Conservation (phyloP, 2,329 filamentous ascomycete genomes). For the Sphaerulina populicola region DNA sequence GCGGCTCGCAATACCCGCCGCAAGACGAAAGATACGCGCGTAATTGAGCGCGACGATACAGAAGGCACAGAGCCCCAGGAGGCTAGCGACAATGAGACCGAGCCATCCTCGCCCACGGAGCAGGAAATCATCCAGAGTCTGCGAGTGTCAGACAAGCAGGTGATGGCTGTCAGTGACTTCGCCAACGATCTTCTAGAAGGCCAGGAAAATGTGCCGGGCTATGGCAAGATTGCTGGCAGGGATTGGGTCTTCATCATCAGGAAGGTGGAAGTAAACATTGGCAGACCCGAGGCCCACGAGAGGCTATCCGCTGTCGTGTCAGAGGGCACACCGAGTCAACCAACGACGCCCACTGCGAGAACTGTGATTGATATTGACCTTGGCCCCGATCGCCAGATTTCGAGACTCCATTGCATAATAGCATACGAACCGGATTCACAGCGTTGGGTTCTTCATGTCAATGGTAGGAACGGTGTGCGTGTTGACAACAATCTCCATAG, state of each 20-base stretch:
- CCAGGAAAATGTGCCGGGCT: slow-evolving; percentile 49
- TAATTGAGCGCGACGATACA: slow-evolving; percentile 30
- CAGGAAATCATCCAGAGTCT: slow-evolving; percentile 39
- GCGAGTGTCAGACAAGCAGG: slow-evolving; percentile 40
- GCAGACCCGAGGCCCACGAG: slow-evolving; percentile 47
- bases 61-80: slow-evolving; percentile 35
- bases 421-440: slow-evolving; percentile 39
- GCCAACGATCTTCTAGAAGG: slow-evolving; percentile 45
- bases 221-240: slow-evolving; percentile 71
- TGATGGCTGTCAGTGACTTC: slow-evolving; percentile 52
- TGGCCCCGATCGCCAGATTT: slow-evolving; percentile 45
- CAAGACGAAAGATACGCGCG: slow-evolving; percentile 31
- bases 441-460: slow-evolving; percentile 76
- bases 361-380: slow-evolving; percentile 74
- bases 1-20: slow-evolving; percentile 28
- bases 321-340: slow-evolving; percentile 20
- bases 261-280: slow-evolving; percentile 66
- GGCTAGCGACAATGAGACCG: slow-evolving; percentile 33
- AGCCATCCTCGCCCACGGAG: slow-evolving; percentile 34
- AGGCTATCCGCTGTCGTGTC: slow-evolving; percentile 18
- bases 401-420: slow-evolving; percentile 44
- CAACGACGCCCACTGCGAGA: slow-evolving; percentile 30
- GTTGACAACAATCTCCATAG: slow-evolving; percentile 67
- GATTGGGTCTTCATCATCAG: slow-evolving; percentile 82
- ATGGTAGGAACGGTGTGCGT: slow-evolving; percentile 84